These are phyloP conservation scores for Fusarium avenaceum DNA, from an alignment of 2,329 filamentous ascomycete genomes.

Conservation along the genomic window DNA sequence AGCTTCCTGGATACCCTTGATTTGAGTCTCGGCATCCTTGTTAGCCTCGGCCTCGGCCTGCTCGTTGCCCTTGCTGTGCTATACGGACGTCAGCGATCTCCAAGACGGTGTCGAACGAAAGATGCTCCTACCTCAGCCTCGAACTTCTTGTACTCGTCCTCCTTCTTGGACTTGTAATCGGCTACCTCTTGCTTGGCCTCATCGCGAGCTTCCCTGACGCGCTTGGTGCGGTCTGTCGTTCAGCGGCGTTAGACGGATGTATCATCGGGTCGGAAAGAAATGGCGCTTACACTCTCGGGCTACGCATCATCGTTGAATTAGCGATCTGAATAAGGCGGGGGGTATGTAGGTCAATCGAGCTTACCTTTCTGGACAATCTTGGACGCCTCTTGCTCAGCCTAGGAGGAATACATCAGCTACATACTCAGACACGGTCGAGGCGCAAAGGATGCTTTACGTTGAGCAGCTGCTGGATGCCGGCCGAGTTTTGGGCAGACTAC, in stretches of 20 bases:
- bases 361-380: constrained; percentile 98
- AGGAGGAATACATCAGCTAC: constrained; percentile 16
- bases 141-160: constrained; percentile 94
- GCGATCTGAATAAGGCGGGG: constrained; percentile 48
- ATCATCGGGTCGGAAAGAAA: constrained; percentile 15
- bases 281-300: constrained; percentile 86
- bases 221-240: constrained; percentile 80
- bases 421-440: neutral
- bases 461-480: constrained; percentile 97
- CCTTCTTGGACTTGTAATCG: constrained; percentile 89
- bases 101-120: no score
- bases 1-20: constrained; percentile 83
- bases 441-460: constrained; percentile 74
- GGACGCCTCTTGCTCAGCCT: constrained; percentile 98
- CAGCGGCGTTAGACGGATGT: constrained; percentile 9
- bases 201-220: constrained; percentile 94
- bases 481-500: constrained; percentile 97
- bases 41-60: constrained; percentile 85
- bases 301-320: constrained; percentile 54
- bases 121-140: constrained; percentile 73
- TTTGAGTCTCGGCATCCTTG: constrained; percentile 80
- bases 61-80: constrained; percentile 94
- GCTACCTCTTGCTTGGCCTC: constrained; percentile 99
- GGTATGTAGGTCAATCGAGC: constrained; percentile 44
- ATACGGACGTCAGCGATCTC: constrained; percentile 29